Percentiles rank a stretch among this genome's conserved stretches.
phyloP scores from a whole-genome alignment of 148 eudicot species.

The Agrostemma githago region DNA sequence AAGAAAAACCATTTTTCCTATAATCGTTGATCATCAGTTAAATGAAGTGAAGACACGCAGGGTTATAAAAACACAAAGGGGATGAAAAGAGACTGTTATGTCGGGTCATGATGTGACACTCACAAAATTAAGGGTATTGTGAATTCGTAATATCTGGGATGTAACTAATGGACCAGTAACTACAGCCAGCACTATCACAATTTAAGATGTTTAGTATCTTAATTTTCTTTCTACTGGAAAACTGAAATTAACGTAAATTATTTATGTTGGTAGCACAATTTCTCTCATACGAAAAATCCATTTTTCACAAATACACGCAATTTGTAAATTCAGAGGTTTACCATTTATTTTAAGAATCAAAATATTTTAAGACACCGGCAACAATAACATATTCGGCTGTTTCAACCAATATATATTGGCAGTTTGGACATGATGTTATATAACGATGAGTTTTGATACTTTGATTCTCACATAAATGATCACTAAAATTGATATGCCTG shows the following conservation, averaged over 20 bases:
- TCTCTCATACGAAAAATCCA: not conserved
- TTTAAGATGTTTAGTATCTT: not conserved
- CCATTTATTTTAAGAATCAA: not conserved
- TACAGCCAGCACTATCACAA: not conserved
- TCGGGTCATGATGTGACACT: not conserved
- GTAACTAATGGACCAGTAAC: not conserved
- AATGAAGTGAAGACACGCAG: constrained; percentile 4
- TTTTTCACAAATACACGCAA: not conserved
- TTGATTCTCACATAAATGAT: not conserved
- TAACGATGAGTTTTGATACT: not conserved
- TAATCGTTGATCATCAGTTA: constrained; percentile 12
- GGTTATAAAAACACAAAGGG: not conserved
- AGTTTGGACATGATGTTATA: not conserved
- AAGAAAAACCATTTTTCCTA: constrained; percentile 88
- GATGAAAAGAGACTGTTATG: not conserved
- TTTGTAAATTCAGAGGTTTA: not conserved
- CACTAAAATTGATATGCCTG: not conserved
- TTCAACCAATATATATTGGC: not conserved
- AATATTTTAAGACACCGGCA: not conserved
- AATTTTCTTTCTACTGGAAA: too few relatives aligned
- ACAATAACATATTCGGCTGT: not conserved
- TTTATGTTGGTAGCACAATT: not conserved
- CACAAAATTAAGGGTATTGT: not conserved
- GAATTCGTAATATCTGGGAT: not conserved
- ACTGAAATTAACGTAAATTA: too few relatives aligned